These are phyloP conservation scores for Cryphonectria carpinicola DNA, from an alignment of 2,329 filamentous ascomycete species.

Conservation along the genomic window DNA sequence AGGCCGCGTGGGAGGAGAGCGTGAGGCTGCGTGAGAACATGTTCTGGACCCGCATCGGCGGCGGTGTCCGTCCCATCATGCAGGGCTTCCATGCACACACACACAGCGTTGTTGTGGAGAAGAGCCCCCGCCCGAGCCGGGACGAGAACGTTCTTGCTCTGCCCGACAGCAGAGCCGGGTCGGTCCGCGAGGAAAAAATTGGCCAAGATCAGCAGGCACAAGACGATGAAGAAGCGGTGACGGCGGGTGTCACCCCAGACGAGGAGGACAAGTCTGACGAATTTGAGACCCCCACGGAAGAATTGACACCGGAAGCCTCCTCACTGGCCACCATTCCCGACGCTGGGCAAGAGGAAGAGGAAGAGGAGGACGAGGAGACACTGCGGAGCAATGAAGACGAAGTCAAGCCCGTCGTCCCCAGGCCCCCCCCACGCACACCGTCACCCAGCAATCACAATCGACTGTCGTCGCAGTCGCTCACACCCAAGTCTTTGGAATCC, in stretches of 20 bases:
- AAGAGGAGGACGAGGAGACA: background rate
- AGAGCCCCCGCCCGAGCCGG: conserved; percentile 33
- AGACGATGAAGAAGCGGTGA: conserved; percentile 3
- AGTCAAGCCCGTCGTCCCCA: conserved; percentile 4
- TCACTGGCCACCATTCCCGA: background rate
- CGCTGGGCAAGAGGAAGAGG: background rate
- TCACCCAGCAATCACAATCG: conserved; percentile 23
- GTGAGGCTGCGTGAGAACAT: conserved; percentile 88
- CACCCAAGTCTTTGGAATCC: conserved; percentile 20
- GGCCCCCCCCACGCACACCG: conserved; percentile 25
- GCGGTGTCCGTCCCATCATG: conserved; percentile 74
- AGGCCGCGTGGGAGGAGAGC: conserved; percentile 92
- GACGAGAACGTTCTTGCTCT: conserved; percentile 21
- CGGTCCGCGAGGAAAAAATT: conserved; percentile 10
- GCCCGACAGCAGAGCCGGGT: conserved; percentile 2
- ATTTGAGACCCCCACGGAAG: conserved; percentile 24
- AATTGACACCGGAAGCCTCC: conserved; percentile 6
- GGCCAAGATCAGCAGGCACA: background rate
- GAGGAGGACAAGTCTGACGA: conserved; percentile 18
- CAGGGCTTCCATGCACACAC: conserved; percentile 41
- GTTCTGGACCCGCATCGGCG: conserved; percentile 95
- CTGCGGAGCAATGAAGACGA: background rate
- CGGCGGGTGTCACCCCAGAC: background rate
- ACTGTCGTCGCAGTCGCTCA: conserved; percentile 28
- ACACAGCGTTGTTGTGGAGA: conserved; percentile 33